Evolutionary conservation across 306 rosid genomes (phyloP).

Genomic region (Castanea crenata): DNA sequence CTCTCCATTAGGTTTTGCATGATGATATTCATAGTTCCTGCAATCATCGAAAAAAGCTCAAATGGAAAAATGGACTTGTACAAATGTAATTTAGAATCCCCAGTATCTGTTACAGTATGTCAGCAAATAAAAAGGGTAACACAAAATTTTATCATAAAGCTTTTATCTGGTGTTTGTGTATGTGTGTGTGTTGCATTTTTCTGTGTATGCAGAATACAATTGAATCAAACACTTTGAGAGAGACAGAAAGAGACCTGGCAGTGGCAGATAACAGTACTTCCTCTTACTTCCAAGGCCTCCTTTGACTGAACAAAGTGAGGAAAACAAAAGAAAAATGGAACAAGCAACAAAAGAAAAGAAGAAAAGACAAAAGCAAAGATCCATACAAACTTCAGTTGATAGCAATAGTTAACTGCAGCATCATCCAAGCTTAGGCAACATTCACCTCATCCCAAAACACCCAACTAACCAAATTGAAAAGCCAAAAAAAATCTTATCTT

Average conservation of each 20-base stretch:
- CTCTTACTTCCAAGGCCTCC: conserved; percentile 28
- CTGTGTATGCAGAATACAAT: background rate
- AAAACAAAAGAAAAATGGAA: conserved; percentile 26
- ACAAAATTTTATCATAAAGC: background rate
- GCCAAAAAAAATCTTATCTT: conserved; percentile 3
- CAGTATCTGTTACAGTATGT: conserved; percentile 25
- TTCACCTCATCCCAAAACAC: conserved; percentile 28
- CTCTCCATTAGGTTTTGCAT: conserved; percentile 63
- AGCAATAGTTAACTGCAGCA: conserved; percentile 52
- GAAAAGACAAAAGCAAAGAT: conserved; percentile 39
- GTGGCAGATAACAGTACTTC: conserved; percentile 18
- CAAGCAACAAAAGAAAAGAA: conserved; percentile 26
- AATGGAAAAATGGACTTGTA: conserved; percentile 14
- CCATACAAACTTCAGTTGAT: conserved; percentile 45
- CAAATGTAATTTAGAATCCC: conserved; percentile 20
- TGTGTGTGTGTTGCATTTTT: background rate
- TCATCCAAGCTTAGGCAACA: conserved; percentile 25
- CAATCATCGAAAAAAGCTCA: conserved; percentile 23
- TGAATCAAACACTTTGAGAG: background rate
- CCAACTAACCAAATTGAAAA: conserved; percentile 22
- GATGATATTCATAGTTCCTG: conserved; percentile 50
- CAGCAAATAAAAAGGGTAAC: conserved; percentile 22
- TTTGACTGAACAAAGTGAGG: conserved; percentile 31
- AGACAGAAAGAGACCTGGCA: conserved; percentile 1
- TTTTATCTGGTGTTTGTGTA: background rate